These are phyloP conservation scores for Pyricularia sp. DNA, from an alignment of 2,329 filamentous ascomycete genomes.

Conservation along the genomic window DNA sequence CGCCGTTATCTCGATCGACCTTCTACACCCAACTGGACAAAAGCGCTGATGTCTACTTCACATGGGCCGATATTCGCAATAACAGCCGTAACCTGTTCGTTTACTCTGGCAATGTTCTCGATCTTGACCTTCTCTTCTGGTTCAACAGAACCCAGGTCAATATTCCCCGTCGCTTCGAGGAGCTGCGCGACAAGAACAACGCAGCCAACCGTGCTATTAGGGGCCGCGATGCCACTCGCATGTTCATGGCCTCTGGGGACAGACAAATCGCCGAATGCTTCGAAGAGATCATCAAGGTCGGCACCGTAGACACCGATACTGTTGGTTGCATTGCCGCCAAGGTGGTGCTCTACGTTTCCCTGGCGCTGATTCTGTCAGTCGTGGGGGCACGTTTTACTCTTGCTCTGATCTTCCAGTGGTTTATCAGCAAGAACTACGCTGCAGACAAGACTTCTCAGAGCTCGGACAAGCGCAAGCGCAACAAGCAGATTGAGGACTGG, in stretches of 20 bases:
- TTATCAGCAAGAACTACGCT: constrained; percentile 77
- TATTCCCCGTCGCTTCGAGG: constrained; percentile 68
- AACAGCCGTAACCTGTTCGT: constrained; percentile 81
- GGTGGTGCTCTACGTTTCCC: constrained; percentile 88
- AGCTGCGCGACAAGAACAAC: constrained; percentile 61
- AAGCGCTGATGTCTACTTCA: constrained; percentile 87
- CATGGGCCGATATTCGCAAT: constrained; percentile 91
- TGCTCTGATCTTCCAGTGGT: constrained; percentile 92
- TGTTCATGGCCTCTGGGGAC: constrained; percentile 69
- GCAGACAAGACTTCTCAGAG: constrained; percentile 78
- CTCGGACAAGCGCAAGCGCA: constrained; percentile 71
- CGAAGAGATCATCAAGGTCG: constrained; percentile 89
- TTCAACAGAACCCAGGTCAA: constrained; percentile 75
- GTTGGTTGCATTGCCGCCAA: constrained; percentile 96
- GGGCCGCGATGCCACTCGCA: constrained; percentile 81
- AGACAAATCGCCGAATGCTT: constrained; percentile 82
- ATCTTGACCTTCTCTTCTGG: constrained; percentile 81
- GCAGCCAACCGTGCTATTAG: constrained; percentile 53
- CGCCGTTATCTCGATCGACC: constrained; percentile 51
- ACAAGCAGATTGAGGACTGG: constrained; percentile 96
- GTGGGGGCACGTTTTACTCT: constrained; percentile 81
- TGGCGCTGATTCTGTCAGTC: constrained; percentile 85
- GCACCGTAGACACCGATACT: constrained; percentile 89
- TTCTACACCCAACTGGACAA: constrained; percentile 64
- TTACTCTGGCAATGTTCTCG: constrained; percentile 88